phyloP scores from a whole-genome alignment of 2,329 filamentous ascomycete species.

The Fusarium dlaminii region DNA sequence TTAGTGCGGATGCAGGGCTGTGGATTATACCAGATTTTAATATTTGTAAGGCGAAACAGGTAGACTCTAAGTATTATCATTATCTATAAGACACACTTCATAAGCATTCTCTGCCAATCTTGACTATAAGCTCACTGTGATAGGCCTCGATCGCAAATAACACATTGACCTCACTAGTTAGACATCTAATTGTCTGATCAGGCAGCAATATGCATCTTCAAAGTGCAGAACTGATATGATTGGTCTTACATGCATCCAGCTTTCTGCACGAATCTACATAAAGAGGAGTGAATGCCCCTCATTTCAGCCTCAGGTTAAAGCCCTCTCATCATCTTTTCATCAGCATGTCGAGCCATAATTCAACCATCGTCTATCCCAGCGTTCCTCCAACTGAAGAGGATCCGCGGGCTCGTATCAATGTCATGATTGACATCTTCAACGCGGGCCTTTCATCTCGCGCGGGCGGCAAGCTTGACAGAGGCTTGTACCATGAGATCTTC shows the following conservation, averaged over 20 bases:
- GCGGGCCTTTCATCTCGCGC: background rate
- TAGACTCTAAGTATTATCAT: background rate
- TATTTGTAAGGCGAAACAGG: background rate
- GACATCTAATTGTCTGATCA: accelerated
- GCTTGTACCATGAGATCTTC: background rate
- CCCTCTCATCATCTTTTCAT: background rate
- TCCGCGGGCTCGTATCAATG: background rate
- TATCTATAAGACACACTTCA: too few relatives aligned
- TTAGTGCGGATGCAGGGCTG: background rate
- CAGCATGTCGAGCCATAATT: background rate
- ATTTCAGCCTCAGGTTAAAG: background rate
- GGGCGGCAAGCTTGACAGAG: background rate
- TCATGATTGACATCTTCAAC: background rate
- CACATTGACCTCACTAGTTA: background rate
- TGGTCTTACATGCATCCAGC: background rate
- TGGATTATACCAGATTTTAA: background rate
- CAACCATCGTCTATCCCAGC: background rate
- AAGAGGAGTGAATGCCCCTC: background rate
- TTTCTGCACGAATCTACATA: background rate
- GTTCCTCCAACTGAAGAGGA: background rate
- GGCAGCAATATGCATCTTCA: background rate
- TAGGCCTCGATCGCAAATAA: too few relatives aligned
- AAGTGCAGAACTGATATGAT: background rate
- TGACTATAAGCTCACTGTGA: too few relatives aligned
- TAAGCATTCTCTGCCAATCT: too few relatives aligned